Base-by-base conservation (phyloP, 192 early-diverging fungal species). In the Martensiomyces pterosporus region DNA sequence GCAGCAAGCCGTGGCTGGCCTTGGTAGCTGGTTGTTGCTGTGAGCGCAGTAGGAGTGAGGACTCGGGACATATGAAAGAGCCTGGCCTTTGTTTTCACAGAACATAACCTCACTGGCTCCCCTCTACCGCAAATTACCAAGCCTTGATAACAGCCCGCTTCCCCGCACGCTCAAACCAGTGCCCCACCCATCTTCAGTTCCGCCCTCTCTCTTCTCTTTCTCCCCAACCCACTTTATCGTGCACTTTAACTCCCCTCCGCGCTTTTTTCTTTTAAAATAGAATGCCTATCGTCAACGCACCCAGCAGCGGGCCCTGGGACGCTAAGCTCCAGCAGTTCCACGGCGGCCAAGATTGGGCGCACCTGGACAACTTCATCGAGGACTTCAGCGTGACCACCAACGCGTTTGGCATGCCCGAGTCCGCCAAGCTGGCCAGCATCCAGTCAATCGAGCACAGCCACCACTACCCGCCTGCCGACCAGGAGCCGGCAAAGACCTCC, bases 331-430 rank as follows among this genome's bases (percentile, higher is more conserved):
- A 93, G 73, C 85, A 88, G 60, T 91, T 83, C 48, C 90, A 92
- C 43, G 90, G 86, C 63, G 91, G 91, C 39, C 91, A 93, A 45
- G 86, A 90, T 55, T 87, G 88, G 80, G 64, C 75, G 22, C 83
- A 80, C 41, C 76, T 93, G 23, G 77, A 82, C 54, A 91, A 92
- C 70, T 93, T 93, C 79, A 79, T 91, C 36, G 91, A 93, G 50
- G 91, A 93, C 67, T 93, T 92, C 52, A 86, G 83, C 48, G 91
- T 93, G 14, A 93, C 91, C 16, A 93, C 91, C 49, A 93, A 93
- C 60, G 86, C 79, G 24, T 79, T 92, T 29, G 91, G 91, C 16
- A 91, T 86, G 33, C 90, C 91, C 16, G 57, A 76, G 46, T 70
- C 65, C 33, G 91, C 89, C 24, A 67, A 87, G 52, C 61, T 82